These are phyloP conservation scores for Phytophthora lateralis DNA, from an alignment of 352 stramenopile genomes.

Conservation along the genomic window DNA sequence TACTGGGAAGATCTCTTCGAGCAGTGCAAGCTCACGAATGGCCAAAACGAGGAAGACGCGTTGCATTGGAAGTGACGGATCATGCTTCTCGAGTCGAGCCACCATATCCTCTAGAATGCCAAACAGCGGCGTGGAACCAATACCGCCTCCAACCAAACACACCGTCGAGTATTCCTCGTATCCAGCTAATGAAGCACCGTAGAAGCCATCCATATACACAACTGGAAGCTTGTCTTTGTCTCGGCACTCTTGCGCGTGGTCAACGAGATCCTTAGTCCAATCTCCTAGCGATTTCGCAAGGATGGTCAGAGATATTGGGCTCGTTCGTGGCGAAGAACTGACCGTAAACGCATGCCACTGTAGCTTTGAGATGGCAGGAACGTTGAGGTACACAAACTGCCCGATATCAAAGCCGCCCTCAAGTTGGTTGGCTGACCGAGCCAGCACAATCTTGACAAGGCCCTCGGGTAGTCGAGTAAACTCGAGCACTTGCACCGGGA, in stretches of 20 bases:
- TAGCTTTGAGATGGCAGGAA: conserved; percentile 55
- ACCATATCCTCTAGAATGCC: conserved; percentile 61
- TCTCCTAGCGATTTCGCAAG: conserved; percentile 54
- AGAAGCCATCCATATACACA: conserved; percentile 66
- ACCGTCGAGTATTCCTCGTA: conserved; percentile 54
- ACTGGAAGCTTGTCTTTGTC: conserved; percentile 28
- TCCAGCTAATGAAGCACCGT: conserved; percentile 45
- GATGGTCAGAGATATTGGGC: conserved; percentile 45
- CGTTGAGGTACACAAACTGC: conserved; percentile 66
- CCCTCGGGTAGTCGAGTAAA: conserved; percentile 38
- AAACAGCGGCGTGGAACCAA: conserved; percentile 58
- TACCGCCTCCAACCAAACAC: conserved; percentile 54
- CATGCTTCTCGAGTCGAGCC: conserved; percentile 16
- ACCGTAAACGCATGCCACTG: conserved; percentile 75
- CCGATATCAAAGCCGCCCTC: conserved; percentile 46
- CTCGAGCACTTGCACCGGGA: conserved; percentile 41
- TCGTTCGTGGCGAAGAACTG: conserved; percentile 47
- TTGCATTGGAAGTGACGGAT: conserved; percentile 22
- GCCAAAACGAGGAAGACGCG: conserved; percentile 47
- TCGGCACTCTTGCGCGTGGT: conserved; percentile 40
- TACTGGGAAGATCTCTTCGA: conserved; percentile 48
- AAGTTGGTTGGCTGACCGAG: conserved; percentile 22
- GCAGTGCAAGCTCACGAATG: conserved; percentile 44
- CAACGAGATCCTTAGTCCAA: conserved; percentile 53
- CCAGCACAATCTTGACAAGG: conserved; percentile 55